Evolutionary conservation across 2,329 filamentous ascomycete species (phyloP), one percentile per base, ranked within the genome.

Genomic region (Orbilia quercus): DNA sequence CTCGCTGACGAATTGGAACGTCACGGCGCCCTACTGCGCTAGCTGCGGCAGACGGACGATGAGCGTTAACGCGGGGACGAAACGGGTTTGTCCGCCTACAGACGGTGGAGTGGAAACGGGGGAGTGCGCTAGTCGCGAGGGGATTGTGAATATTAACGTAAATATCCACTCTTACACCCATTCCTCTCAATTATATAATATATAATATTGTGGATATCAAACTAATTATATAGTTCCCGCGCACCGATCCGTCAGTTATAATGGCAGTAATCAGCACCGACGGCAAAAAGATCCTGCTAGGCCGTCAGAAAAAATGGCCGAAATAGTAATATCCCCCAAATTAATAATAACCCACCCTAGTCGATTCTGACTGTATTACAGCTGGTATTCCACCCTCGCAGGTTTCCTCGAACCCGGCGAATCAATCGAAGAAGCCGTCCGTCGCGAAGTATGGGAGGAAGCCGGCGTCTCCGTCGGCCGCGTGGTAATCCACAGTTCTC

Each of bases 231-330:
- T 90, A 86, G 79, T 98, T 97, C 84, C 94, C 94, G 1, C 88
- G 93, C 55, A 97, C 94, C 1, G 93, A 97, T 78, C 92, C 93
- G 0, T 96, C 92, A 25, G 92, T 98, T 80, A 99, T 99, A 82
- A 93, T 96, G 82, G 94, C 93, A 0, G 89, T 97, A 9, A 87
- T 98, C 31, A 96, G 90, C 59, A 84, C 89, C 55, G 91, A 96
- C 77, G 90, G 90, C 54, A 86, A 89, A 76, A 87, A 88, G 74
- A 82, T 96, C 40, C 86, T 99, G 6, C 89, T 99, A 0, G 95
- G 95, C 38, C 89, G 95, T 12, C 88, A 91, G 79, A 91, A 90
- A 81, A 86, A 91, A 59, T 99, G 89, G 85, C 95, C 95, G 0
- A 75, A 75, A 57, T 53, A 75, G 74, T 75, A 50, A n/a, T n/a